phyloP scores from a whole-genome alignment of 2,329 filamentous ascomycete genomes.

The Penicillium sp. region DNA sequence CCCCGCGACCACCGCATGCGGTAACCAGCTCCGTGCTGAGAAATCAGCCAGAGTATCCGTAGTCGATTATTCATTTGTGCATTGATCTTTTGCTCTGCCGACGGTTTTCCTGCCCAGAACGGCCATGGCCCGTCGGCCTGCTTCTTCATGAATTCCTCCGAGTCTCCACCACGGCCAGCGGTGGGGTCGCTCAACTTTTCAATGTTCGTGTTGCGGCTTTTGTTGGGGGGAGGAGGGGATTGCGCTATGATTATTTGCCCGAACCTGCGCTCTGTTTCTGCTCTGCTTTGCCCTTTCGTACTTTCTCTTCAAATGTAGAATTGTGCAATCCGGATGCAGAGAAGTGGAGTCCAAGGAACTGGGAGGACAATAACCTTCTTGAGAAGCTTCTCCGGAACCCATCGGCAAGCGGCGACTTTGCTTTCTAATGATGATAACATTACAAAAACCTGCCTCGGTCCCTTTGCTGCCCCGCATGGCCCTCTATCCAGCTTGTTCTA shows the following conservation, averaged over 20 bases:
- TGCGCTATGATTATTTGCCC: not conserved
- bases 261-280: too few species aligned
- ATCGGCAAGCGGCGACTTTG: constrained; percentile 16
- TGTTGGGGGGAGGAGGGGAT: not conserved
- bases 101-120: constrained; percentile 34
- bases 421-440: constrained; percentile 26
- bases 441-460: constrained; percentile 22
- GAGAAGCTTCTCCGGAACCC: constrained; percentile 31
- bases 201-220: not conserved
- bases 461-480: constrained; percentile 25
- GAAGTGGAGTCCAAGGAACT: constrained; percentile 21
- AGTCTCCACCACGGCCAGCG: constrained; percentile 19
- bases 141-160: constrained; percentile 23
- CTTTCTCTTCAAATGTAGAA: too few species aligned
- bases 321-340: not conserved
- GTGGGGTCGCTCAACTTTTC: not conserved
- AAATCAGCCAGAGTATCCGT: constrained; percentile 18
- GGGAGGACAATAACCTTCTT: constrained; percentile 22
- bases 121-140: constrained; percentile 26
- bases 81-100: constrained; percentile 7
- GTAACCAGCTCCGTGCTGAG: constrained; percentile 26
- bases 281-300: too few species aligned
- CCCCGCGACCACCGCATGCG: constrained; percentile 11
- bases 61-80: not conserved
- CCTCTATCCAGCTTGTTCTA: not conserved